These are phyloP conservation scores for Phaeotremella fagi DNA, from an alignment of 768 basidiomycete genomes.

Conservation along the genomic window DNA sequence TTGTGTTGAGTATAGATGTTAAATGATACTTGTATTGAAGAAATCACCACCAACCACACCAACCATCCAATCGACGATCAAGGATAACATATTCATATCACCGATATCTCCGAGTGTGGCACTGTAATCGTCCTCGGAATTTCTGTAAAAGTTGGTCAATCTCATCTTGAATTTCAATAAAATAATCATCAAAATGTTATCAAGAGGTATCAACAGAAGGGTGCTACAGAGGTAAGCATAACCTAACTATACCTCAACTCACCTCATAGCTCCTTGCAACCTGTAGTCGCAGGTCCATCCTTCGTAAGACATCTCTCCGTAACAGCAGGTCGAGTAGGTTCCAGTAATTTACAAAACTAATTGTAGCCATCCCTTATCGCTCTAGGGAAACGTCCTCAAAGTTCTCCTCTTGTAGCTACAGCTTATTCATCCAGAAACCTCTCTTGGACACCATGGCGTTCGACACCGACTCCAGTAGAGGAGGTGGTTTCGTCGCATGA, in stretches of 20 bases:
- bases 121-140: too few species aligned
- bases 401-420: not conserved
- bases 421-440: slow-evolving; percentile 8
- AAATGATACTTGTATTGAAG: not conserved
- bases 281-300: not conserved
- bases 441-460: slow-evolving; percentile 29
- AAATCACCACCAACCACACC: too few species aligned
- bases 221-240: not conserved
- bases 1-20: slow-evolving; percentile 5
- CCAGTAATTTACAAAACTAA: not conserved
- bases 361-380: slow-evolving; percentile 19
- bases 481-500: slow-evolving; percentile 16
- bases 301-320: slow-evolving; percentile 6
- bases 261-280: too few species aligned
- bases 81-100: too few species aligned
- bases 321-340: slow-evolving; percentile 10
- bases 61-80: too few species aligned
- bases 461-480: slow-evolving; percentile 2
- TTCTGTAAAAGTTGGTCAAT: too few species aligned
- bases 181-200: too few species aligned
- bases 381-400: not conserved
- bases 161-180: too few species aligned
- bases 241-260: too few species aligned
- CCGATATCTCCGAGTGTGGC: too few species aligned
- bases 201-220: not conserved